These are phyloP conservation scores for Dipteronia dyeriana DNA, from an alignment of 345 rosid genomes.

Conservation along the genomic window DNA sequence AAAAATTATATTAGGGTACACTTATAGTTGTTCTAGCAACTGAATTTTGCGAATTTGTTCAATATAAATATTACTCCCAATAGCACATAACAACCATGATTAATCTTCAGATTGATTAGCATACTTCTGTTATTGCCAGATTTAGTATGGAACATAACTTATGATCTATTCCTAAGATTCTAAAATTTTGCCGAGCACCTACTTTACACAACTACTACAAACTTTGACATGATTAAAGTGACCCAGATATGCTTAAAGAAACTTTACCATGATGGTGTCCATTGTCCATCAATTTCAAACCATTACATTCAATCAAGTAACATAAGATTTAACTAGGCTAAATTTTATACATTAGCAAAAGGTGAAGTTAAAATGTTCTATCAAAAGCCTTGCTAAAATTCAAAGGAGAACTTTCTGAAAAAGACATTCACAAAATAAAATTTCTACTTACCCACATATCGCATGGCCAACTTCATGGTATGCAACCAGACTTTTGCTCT, in stretches of 20 bases:
- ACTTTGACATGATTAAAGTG: background rate
- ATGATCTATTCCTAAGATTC: background rate
- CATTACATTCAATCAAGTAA: slow-evolving; percentile 1
- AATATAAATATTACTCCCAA: background rate
- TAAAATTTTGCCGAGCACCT: background rate
- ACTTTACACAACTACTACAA: background rate
- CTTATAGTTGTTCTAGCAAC: background rate
- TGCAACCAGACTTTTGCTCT: slow-evolving; percentile 95
- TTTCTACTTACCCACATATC: slow-evolving; percentile 77
- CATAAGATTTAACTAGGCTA: background rate
- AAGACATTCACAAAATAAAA: background rate
- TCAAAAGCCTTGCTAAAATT: background rate
- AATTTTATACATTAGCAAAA: background rate
- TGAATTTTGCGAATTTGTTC: background rate
- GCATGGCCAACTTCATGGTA: slow-evolving; percentile 99
- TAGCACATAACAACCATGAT: background rate
- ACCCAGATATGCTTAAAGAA: background rate
- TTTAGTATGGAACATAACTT: background rate
- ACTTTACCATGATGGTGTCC: background rate
- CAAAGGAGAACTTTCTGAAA: slow-evolving; percentile 3
- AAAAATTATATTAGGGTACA: background rate
- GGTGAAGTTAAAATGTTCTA: background rate
- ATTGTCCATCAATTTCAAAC: background rate
- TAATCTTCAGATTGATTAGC: background rate
- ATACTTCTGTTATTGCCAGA: background rate